phyloP scores from a whole-genome alignment of 768 basidiomycete genomes.

The Hysterangium stoloniferum region DNA sequence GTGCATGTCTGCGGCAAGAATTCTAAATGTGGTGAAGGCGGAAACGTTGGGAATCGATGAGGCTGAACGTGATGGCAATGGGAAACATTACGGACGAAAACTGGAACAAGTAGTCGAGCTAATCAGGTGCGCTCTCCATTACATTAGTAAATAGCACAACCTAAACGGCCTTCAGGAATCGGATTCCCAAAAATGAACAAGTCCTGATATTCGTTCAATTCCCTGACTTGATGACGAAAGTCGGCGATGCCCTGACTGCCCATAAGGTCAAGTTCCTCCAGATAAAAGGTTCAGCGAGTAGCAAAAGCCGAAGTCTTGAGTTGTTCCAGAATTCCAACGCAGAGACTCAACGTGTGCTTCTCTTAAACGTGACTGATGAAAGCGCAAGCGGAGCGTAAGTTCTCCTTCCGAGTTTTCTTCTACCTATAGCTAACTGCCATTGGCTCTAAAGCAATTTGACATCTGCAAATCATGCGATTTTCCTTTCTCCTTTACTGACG shows the following conservation, averaged over 20 bases:
- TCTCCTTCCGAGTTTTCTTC: neutral
- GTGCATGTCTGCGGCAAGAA: conserved; percentile 74
- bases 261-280: conserved; percentile 71
- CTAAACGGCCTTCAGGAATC: conserved; percentile 37
- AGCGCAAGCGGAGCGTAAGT: conserved; percentile 73
- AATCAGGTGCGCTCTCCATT: conserved; percentile 46
- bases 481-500: conserved; percentile 85
- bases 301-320: conserved; percentile 76
- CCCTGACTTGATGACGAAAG: conserved; percentile 86
- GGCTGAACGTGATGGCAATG: conserved; percentile 57
- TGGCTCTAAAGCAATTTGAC: conserved; percentile 63
- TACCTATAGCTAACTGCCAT: neutral
- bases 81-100: conserved; percentile 78
- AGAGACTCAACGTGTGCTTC: conserved; percentile 57
- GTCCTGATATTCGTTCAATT: conserved; percentile 95
- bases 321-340: conserved; percentile 76
- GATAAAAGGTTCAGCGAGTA: conserved; percentile 69
- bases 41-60: conserved; percentile 77
- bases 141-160: neutral
- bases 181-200: conserved; percentile 67
- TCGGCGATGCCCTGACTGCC: conserved; percentile 69
- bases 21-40: conserved; percentile 75
- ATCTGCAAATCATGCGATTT: conserved; percentile 89
- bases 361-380: conserved; percentile 91
- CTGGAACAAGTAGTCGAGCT: conserved; percentile 68